Evolutionary conservation across 139 green algal genomes (phyloP), one percentile per base, ranked within the genome.

Genomic region (Spirogloea muscicola): DNA sequence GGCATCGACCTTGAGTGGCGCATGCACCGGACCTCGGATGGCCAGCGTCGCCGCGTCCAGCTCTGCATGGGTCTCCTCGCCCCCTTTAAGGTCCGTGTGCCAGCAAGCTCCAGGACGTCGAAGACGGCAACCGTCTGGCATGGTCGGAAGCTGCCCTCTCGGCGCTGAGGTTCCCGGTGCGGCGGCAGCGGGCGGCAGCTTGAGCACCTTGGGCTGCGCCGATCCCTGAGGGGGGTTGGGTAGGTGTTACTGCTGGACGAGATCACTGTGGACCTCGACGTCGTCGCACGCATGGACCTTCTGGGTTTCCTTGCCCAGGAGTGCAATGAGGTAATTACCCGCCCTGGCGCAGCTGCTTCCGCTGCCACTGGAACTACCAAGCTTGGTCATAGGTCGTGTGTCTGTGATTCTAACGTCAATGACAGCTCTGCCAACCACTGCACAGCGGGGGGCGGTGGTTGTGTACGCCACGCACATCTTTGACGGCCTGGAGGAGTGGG

Each of bases 391-490:
- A 16, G 44, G 44, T 52, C 44, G 44, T 52, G 13, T 52, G 13
- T 52, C 44, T 13, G 44, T 52, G 13, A 16, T 52, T 27, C 16
- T 52, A 16, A 13, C 13, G 13, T 52, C 44, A 52, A 52, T 27
- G 44, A 16, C 13, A 52, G 44, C 44, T 52, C 16, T 52, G 44
- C 44, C 16, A 52, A 52, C 16, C 13, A n/a, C 2, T 65, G 34
- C 51, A 61, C 52, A 85, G 65, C 79, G 91, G 2, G 87, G 87
- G 5, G 91, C 90, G 1, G 92, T 85, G 34, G 94, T 97, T 55
- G 72, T 97, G 6, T 97, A 98, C 66, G 91, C 92, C 29, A 98
- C 94, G 9, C 94, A 98, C 86, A 98, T 98, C 48, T 98, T 98
- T 77, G 94, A 98, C 74, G 94, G 94, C 27, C 80, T 87, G 3